Evolutionary conservation across 768 basidiomycete species (phyloP), one percentile per base, ranked within the genome.

Genomic region (Rhizopogon sp.): DNA sequence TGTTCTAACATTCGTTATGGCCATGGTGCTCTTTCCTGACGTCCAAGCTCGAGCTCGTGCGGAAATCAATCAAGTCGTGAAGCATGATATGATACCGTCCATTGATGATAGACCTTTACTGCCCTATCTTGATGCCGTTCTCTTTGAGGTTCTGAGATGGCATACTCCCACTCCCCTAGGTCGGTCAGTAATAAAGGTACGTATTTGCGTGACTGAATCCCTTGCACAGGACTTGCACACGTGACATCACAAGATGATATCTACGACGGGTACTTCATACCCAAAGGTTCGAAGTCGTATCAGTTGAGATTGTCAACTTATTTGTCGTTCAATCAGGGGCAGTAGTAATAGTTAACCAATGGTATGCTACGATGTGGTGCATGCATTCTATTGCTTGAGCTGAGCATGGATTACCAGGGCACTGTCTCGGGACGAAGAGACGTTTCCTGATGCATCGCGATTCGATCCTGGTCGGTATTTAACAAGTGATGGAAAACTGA

Each of bases 241-340:
- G 35, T 44, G 6, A 31, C 29, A 31, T 6, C 29, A 31, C 59
- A 8, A 31, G 29, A 31, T 31, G 29, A 31, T 31, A 6, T 31
- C 73, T 72, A 1, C 55, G 61, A 66, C 37, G 71, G 73, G n/a
- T 77, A 78, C 54, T 61, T 76, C 5, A 83, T 83, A 45, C 81
- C 81, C 6, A 70, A 72, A 53, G 81, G 80, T 50, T 68, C 79
- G 0, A 75, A 28, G 33, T n/a, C 6, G 25, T 35, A 29, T 20
- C 7, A 17, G 1, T 50, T 3, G n/a, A 22, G 17, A 14, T 20
- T 20, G 20, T 6, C 28, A 14, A 28, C 17, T 25, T 11, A 46
- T 46, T 25, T 46, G 11, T 46, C 13, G 10, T 46, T 50, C 17
- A 17, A 16, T 10, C 44, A 45, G 44, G 44, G 14, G 17, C 22